Conservation (phyloP, 176 grass and related monocot species). For the Raddia distichophylla region DNA sequence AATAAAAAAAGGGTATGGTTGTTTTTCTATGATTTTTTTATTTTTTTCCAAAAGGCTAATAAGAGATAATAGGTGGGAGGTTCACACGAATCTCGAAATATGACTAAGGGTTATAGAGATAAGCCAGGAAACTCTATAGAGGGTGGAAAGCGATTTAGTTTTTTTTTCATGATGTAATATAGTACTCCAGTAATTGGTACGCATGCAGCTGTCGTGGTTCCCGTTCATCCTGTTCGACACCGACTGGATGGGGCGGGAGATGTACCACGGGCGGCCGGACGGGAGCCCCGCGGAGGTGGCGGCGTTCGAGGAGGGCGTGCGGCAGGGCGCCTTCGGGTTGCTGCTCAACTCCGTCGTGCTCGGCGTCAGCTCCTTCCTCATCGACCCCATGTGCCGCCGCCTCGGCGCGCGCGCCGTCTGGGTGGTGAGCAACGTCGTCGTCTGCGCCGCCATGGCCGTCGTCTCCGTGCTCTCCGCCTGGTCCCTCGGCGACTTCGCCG, state of each 20-base stretch:
- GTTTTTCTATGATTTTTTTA: too few relatives aligned
- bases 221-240: slow-evolving; percentile 95
- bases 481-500: slow-evolving; percentile 58
- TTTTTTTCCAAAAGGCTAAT: too few relatives aligned
- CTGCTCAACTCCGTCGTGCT: slow-evolving; percentile 81
- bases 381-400: slow-evolving; percentile 76
- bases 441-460: slow-evolving; percentile 59
- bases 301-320: slow-evolving; percentile 63
- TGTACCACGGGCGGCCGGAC: slow-evolving; percentile 70
- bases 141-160: too few relatives aligned
- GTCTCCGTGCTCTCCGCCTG: slow-evolving; percentile 61
- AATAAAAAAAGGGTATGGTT: too few relatives aligned
- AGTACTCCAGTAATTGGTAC: too few relatives aligned
- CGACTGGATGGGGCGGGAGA: slow-evolving; percentile 96
- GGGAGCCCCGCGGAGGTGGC: slow-evolving; percentile 43
- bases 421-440: slow-evolving; percentile 59
- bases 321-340: slow-evolving; percentile 77
- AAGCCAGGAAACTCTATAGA: too few relatives aligned
- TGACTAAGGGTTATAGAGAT: too few relatives aligned
- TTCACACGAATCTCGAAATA: too few relatives aligned
- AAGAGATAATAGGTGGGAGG: too few relatives aligned
- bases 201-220: slow-evolving; percentile 63
- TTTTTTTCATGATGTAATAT: too few relatives aligned
- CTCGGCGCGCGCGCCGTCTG: slow-evolving; percentile 59
- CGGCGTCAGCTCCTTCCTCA: slow-evolving; percentile 62